Percentiles rank a stretch among this genome's conserved stretches.
Conservation (phyloP, 192 early-diverging fungal genomes). For the Phlyctochytrium planicorne region DNA sequence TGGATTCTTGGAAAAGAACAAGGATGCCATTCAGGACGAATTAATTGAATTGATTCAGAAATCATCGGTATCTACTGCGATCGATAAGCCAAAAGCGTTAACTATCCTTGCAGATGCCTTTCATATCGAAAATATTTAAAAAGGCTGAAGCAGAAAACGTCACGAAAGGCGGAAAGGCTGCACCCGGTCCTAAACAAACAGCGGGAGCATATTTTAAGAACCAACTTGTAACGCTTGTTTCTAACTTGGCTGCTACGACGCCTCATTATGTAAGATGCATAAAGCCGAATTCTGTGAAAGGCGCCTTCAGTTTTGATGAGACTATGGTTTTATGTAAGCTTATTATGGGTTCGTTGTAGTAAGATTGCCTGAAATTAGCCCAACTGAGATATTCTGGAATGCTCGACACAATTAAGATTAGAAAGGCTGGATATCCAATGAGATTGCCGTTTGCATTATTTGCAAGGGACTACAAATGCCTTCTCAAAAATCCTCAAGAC, state of each 20-base stretch:
- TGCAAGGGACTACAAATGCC: conserved; percentile 33
- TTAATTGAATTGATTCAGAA: conserved; percentile 49
- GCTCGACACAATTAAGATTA: conserved; percentile 58
- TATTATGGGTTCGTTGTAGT: background rate
- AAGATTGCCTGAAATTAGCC: conserved; percentile 12
- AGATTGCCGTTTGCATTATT: conserved; percentile 48
- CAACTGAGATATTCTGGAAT: conserved; percentile 60
- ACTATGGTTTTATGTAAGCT: conserved; percentile 45
- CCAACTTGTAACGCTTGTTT: conserved; percentile 45
- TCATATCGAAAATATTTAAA: conserved; percentile 45
- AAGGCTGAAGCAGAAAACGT: conserved; percentile 29
- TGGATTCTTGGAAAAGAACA: conserved; percentile 58
- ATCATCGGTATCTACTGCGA: conserved; percentile 29
- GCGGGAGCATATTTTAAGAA: conserved; percentile 43
- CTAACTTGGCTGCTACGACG: conserved; percentile 46
- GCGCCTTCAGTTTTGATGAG: conserved; percentile 49
- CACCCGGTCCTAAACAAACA: conserved; percentile 31
- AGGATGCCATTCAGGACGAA: conserved; percentile 55
- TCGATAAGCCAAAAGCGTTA: conserved; percentile 21
- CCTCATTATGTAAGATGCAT: conserved; percentile 63
- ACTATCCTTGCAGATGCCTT: conserved; percentile 31
- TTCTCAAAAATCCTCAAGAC: background rate
- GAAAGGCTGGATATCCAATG: conserved; percentile 54
- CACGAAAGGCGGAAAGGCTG: conserved; percentile 9
- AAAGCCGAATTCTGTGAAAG: conserved; percentile 54